These are phyloP conservation scores for Cordyceps fumosorosea DNA, from an alignment of 2,329 filamentous ascomycete genomes.

Conservation along the genomic window DNA sequence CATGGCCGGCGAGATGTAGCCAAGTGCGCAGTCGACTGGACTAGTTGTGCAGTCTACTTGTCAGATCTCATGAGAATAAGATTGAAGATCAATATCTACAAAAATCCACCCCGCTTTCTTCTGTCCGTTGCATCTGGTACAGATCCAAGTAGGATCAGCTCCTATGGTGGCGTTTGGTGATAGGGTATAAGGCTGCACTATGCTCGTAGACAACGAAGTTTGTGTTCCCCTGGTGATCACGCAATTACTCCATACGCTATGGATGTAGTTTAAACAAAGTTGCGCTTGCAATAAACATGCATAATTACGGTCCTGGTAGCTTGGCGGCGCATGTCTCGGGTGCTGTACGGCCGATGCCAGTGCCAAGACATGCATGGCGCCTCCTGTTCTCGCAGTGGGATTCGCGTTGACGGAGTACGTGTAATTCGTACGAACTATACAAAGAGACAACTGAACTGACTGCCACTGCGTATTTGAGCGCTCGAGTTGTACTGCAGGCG, in stretches of 20 bases:
- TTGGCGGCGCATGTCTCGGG: background rate
- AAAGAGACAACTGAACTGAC: background rate
- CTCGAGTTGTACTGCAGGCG: background rate
- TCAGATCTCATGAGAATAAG: too few species aligned
- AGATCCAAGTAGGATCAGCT: background rate
- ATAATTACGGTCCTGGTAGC: background rate
- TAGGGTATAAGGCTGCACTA: too few species aligned
- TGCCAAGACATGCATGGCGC: background rate
- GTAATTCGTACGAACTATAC: too few species aligned
- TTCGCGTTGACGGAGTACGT: too few species aligned
- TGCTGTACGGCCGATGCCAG: background rate
- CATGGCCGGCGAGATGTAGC: background rate
- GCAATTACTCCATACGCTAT: background rate
- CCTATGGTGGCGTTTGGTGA: too few species aligned
- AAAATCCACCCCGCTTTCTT: too few species aligned
- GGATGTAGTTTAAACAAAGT: background rate
- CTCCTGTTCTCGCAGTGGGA: too few species aligned
- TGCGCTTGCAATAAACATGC: background rate
- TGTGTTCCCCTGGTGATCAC: background rate
- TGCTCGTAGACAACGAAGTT: background rate
- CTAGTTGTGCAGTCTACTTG: too few species aligned
- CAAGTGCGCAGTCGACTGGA: background rate
- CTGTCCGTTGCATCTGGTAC: background rate
- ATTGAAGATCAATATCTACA: too few species aligned
- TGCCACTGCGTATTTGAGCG: background rate